A percentile compares a stretch with the other conserved stretches of the same genome.
Evolutionary conservation across 768 basidiomycete species (phyloP).

Genomic region (Phanerodontia chrysosporium): DNA sequence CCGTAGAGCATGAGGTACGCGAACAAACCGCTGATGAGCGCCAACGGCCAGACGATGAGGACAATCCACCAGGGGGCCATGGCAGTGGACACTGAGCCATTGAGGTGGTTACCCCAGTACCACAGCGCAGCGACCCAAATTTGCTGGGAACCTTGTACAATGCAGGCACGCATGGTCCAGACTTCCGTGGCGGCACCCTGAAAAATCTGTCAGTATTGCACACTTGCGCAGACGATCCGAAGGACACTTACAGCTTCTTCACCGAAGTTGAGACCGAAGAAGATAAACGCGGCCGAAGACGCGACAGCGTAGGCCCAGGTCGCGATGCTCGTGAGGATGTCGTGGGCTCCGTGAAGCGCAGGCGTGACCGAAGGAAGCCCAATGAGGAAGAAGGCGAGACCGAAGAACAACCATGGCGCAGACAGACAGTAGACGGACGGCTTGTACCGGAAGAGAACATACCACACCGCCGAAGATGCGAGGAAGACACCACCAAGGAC

Average conservation of each 20-base stretch:
- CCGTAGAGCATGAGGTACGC: constrained; percentile 83
- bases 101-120: constrained; percentile 91
- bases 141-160: constrained; percentile 94
- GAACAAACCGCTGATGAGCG: constrained; percentile 71
- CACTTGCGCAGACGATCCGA: neutral
- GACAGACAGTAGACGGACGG: constrained; percentile 87
- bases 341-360: constrained; percentile 56
- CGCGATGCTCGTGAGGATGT: constrained; percentile 68
- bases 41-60: constrained; percentile 75
- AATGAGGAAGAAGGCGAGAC: constrained; percentile 86
- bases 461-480: constrained; percentile 84
- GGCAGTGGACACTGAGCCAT: constrained; percentile 45
- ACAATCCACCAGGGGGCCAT: constrained; percentile 84
- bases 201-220: neutral
- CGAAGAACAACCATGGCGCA: constrained; percentile 89
- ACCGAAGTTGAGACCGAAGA: constrained; percentile 95
- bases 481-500: constrained; percentile 89
- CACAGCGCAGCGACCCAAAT: constrained; percentile 94
- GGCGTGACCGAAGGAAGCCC: constrained; percentile 75
- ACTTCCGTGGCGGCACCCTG: constrained; percentile 92
- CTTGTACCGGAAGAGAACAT: constrained; percentile 80
- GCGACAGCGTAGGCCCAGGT: constrained; percentile 91
- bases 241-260: constrained; percentile 75
- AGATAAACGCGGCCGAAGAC: constrained; percentile 89
- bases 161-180: constrained; percentile 86